These are phyloP conservation scores for Fusarium sp. DNA, from an alignment of 2,329 filamentous ascomycete species.

Conservation along the genomic window DNA sequence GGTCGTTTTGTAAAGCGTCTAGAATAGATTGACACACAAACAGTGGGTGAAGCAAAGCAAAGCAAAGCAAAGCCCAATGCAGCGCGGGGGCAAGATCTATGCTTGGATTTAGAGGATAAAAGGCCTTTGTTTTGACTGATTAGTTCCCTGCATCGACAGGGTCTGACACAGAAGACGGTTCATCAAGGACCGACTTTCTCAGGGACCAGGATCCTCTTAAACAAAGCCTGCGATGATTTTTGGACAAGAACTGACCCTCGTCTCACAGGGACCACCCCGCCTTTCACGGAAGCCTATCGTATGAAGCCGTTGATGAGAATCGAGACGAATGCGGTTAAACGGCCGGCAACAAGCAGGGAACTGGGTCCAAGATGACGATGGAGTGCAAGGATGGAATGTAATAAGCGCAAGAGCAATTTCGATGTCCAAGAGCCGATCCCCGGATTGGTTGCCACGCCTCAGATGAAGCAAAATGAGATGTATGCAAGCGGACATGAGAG, in stretches of 20 bases:
- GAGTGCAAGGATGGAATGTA: constrained; percentile 33
- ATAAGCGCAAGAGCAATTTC: constrained; percentile 38
- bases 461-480: constrained; percentile 15
- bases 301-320: constrained; percentile 33
- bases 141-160: constrained; percentile 38
- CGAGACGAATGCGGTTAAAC: constrained; percentile 40
- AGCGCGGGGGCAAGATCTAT: constrained; percentile 30
- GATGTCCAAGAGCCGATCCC: constrained; percentile 29
- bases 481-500: constrained; percentile 3
- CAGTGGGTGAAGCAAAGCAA: constrained; percentile 16
- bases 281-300: constrained; percentile 39
- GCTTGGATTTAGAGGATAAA: constrained; percentile 35
- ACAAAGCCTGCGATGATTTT: constrained; percentile 18
- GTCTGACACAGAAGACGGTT: constrained; percentile 44
- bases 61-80: constrained; percentile 4
- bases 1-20: constrained; percentile 21
- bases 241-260: constrained; percentile 32
- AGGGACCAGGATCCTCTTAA: constrained; percentile 37
- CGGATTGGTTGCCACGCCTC: constrained; percentile 29
- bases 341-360: constrained; percentile 39
- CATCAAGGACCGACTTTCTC: constrained; percentile 30
- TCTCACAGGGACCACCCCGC: constrained; percentile 43
- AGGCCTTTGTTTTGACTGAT: constrained; percentile 31
- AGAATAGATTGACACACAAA: constrained; percentile 33
- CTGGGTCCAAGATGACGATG: constrained; percentile 34